phyloP scores from a whole-genome alignment of 306 rosid species.

The Sphenostylis stenocarpa region DNA sequence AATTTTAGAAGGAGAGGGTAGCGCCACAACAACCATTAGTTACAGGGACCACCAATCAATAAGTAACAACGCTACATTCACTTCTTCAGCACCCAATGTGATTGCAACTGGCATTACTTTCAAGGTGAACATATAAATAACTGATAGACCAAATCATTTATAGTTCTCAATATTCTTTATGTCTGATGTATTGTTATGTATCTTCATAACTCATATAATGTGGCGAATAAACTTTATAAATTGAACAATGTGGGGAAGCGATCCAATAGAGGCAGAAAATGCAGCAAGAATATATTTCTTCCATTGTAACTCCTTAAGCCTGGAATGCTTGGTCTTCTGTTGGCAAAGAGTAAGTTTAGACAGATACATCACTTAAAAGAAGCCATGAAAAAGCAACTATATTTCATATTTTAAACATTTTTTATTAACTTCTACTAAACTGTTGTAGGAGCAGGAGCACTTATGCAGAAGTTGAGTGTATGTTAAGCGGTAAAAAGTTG shows the following conservation, averaged over 20 bases:
- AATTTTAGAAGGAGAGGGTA: background rate
- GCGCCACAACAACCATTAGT: background rate
- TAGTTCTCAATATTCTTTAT: background rate
- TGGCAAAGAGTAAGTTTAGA: slow-evolving; percentile 35
- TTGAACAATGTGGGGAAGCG: background rate
- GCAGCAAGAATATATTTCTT: slow-evolving; percentile 21
- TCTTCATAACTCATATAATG: background rate
- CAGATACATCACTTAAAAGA: background rate
- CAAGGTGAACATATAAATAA: background rate
- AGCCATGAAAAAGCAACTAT: no score
- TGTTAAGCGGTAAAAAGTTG: no score
- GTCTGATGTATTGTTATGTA: background rate
- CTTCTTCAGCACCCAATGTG: background rate
- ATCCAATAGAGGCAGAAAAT: background rate
- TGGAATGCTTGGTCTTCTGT: slow-evolving; percentile 35
- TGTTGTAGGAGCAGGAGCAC: no score
- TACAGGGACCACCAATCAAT: background rate
- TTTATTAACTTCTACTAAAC: no score
- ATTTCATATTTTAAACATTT: no score
- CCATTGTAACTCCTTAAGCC: slow-evolving; percentile 28
- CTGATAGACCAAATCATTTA: background rate
- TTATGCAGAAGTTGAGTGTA: no score
- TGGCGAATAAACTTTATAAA: no score
- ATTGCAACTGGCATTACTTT: background rate
- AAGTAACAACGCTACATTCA: background rate